Evolutionary conservation across 441 rosid species (phyloP), one percentile per base, ranked within the genome.

Genomic region (Adansonia rubrostipa): DNA sequence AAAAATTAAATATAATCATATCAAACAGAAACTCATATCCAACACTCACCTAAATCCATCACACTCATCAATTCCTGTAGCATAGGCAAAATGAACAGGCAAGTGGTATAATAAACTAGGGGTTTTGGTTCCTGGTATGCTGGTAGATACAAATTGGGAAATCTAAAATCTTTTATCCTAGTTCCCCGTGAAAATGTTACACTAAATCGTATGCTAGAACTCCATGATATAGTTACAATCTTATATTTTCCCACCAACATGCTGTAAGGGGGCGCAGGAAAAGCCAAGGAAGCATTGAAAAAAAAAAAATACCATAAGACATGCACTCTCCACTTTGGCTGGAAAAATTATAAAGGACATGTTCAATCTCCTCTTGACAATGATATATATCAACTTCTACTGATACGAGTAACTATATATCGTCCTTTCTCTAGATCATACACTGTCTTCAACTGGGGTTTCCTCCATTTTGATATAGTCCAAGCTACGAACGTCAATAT

Each of bases 341-440:
- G 53, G 75, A 64, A 56, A 42, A 53, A 50, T 57, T 81, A 15
- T 58, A 68, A 36, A 71, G 44, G 24, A 74, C 8, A 44, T 6
- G 51, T 58, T 75, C 48, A 53, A 5, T 45, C 67, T 60, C 78
- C 70, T 17, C 19, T 36, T 1, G 57, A 10, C 17, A 65, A 40
- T 51, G 62, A 77, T 62, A 80, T 62, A 80, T 42, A 78, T 84
- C 79, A 83, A 63, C 86, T 73, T 86, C 89, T 88, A 83, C 78
- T 86, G 63, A 91, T 80, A 58, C 93, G 91, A 44, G 93, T 92
- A 45, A 92, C 82, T 82, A 88, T 90, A 82, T 93, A 93, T 74
- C 98, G 83, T 72, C 97, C 98, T 85, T 92, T 96, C 88, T 96
- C 97, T 57, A 94, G 89, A 86, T 96, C 99, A 66, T 90, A 94